Conservation (phyloP, 2,329 filamentous ascomycete genomes). For the Trichoderma hamatum region DNA sequence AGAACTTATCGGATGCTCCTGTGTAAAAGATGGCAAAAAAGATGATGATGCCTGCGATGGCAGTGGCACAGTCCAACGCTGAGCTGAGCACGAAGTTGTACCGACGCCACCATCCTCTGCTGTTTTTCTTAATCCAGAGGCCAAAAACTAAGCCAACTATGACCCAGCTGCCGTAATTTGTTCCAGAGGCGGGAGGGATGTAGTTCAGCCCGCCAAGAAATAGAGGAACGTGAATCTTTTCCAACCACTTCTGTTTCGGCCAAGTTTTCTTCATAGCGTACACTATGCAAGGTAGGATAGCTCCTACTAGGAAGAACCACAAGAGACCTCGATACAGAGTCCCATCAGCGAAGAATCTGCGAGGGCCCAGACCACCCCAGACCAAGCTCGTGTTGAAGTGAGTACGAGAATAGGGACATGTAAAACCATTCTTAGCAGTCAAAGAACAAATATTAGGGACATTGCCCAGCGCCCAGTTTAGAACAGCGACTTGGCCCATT, state of each 20-base stretch:
- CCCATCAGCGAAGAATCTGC: constrained; percentile 56
- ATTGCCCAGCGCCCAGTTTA: constrained; percentile 44
- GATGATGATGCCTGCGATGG: constrained; percentile 40
- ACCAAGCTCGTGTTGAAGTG: constrained; percentile 58
- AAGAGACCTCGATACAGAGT: constrained; percentile 53
- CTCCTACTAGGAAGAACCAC: constrained; percentile 59
- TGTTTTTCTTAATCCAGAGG: constrained; percentile 33
- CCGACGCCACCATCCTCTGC: constrained; percentile 37
- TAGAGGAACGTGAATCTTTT: constrained; percentile 38
- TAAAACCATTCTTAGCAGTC: constrained; percentile 52
- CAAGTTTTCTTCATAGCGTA: constrained; percentile 41
- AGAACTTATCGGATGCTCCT: constrained; percentile 33
- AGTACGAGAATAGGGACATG: constrained; percentile 40
- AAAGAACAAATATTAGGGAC: constrained; percentile 54
- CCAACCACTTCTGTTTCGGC: constrained; percentile 34
- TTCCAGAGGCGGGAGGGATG: constrained; percentile 40
- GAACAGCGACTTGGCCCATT: constrained; percentile 48
- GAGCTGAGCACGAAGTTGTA: constrained; percentile 41
- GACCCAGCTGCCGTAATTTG: constrained; percentile 40
- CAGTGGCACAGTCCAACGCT: constrained; percentile 39
- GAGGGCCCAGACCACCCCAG: constrained; percentile 60
- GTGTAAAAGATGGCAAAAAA: constrained; percentile 42
- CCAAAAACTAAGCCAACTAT: constrained; percentile 39
- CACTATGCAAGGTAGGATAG: constrained; percentile 50
- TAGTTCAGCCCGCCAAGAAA: constrained; percentile 40